These are phyloP conservation scores for Zalerion maritima DNA, from an alignment of 495 filamentous ascomycete species.

Conservation along the genomic window DNA sequence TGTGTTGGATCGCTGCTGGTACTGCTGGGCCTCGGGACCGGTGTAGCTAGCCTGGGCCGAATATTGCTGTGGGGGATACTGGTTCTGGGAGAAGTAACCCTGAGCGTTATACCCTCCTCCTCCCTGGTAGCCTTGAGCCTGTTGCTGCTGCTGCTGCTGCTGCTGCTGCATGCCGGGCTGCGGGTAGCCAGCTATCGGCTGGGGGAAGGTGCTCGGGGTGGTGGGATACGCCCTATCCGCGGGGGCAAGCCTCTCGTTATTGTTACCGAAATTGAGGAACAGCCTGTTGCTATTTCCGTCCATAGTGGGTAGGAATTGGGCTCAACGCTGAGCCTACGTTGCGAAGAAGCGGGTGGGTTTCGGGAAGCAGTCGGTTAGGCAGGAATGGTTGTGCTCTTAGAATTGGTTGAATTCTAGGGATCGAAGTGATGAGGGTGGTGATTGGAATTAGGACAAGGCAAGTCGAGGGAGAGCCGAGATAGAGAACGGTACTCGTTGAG, in stretches of 20 bases:
- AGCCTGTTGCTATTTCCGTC: slow-evolving; percentile 46
- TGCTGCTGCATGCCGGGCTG: slow-evolving; percentile 22
- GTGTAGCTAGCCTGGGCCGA: slow-evolving; percentile 15
- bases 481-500: too few relatives aligned
- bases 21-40: slow-evolving; percentile 24
- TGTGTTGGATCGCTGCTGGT: slow-evolving; percentile 43
- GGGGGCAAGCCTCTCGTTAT: slow-evolving; percentile 48
- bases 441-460: too few relatives aligned
- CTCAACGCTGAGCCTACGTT: too few relatives aligned
- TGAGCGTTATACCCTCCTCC: slow-evolving; percentile 4
- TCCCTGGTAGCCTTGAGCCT: slow-evolving; percentile 9
- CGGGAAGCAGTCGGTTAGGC: slow-evolving; percentile 4
- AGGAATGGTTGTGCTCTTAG: too few relatives aligned
- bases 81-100: slow-evolving; percentile 20
- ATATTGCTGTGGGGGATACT: slow-evolving; percentile 20
- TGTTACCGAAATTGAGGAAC: slow-evolving; percentile 57
- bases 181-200: slow-evolving; percentile 61
- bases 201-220: slow-evolving; percentile 90
- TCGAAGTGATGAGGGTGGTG: too few relatives aligned
- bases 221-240: slow-evolving; percentile 84
- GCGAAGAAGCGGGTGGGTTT: too few relatives aligned
- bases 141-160: slow-evolving; percentile 21
- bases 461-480: too few relatives aligned
- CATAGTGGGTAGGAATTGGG: slow-evolving; percentile 19
- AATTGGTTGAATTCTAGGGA: too few relatives aligned